A percentile compares a stretch with the other conserved stretches of the same genome.
These are phyloP conservation scores for Candida bentonensis DNA, from an alignment of 805 yeast genomes.

Conservation along the genomic window DNA sequence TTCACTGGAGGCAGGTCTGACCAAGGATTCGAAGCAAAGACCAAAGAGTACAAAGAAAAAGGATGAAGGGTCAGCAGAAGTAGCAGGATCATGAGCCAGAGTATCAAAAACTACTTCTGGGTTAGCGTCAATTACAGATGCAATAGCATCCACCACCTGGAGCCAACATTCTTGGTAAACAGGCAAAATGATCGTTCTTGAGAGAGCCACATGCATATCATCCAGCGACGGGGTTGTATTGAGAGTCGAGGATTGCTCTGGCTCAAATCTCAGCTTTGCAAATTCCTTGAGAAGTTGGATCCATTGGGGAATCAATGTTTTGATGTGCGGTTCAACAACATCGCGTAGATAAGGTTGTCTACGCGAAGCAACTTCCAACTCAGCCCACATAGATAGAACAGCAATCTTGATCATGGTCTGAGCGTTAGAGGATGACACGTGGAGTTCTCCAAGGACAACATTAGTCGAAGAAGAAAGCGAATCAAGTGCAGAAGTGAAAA, in stretches of 20 bases:
- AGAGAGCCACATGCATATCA: constrained; percentile 19
- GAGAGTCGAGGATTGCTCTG: constrained; percentile 19
- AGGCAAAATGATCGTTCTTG: constrained; percentile 29
- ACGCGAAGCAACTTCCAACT: constrained; percentile 18
- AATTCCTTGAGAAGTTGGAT: constrained; percentile 58
- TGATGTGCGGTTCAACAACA: constrained; percentile 35
- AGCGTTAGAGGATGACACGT: constrained; percentile 21
- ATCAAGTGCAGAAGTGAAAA: constrained; percentile 54
- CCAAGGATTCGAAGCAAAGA: constrained; percentile 64
- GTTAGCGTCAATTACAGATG: constrained; percentile 44
- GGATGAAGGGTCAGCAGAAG: constrained; percentile 15
- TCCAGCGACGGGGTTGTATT: constrained; percentile 16
- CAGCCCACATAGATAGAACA: constrained; percentile 30
- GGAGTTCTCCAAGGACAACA: constrained; percentile 23
- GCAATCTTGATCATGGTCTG: constrained; percentile 23
- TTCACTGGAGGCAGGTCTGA: constrained; percentile 24
- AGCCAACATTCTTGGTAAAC: constrained; percentile 55
- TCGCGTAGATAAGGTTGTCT: constrained; percentile 23
- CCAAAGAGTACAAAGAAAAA: constrained; percentile 74
- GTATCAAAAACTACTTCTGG: constrained; percentile 30
- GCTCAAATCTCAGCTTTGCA: constrained; percentile 48
- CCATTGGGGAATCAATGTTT: constrained; percentile 65
- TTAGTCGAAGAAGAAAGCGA: constrained; percentile 28
- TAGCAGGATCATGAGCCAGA: constrained; percentile 41
- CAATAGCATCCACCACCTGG: constrained; percentile 61